Base-by-base conservation (phyloP, 164 flowering plant species). In the Litsea cubeba region DNA sequence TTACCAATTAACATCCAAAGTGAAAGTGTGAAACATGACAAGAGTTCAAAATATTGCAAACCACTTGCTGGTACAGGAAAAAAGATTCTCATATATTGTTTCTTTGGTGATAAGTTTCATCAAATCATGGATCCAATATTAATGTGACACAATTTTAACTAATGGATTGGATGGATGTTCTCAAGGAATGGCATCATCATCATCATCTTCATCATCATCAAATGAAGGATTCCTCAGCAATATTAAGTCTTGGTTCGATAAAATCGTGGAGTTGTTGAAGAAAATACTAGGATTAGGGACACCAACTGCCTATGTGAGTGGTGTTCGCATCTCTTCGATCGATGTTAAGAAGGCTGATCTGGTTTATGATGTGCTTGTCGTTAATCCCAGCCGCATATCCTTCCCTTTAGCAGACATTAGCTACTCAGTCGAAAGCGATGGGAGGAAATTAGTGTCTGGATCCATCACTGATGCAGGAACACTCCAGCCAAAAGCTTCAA, bases 381-480 rank as follows among this genome's bases (percentile, higher is more conserved):
- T 81, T 28, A 94, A 94, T 78, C 97, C 98, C 12, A 92, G 87
- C 72, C 98, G 97, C 0, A 67, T 94, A 24, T 95, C 97, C 1
- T 90, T 94, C 78, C 98, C 98, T 50, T 85, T 92, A 3, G 77
- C 90, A 63, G 98, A 94, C 82, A 89, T 94, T 5, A 79, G 85
- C 83, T 94, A 94, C 83, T 80, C 89, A 54, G 76, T 94, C 46
- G 97, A 94, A 80, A 92, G 95, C 76, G 92, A 88, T 76, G 94
- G 92, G 50, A 79, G 98, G 82, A 94, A 92, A 74, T 86, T 94
- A n/a, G 76, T 94, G 26, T 90, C 98, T 32, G 98, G 97, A 0
- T 77, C 89, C 85, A 92, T 94, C 66, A 94, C 98, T 2, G 94
- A 94, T 82, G 88, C 98, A 49, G 94, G 97, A 66, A 94, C 96